Evolutionary conservation across 345 rosid genomes (phyloP), one percentile per base, ranked within the genome.

Genomic region (Eucalyptus pauciflora): DNA sequence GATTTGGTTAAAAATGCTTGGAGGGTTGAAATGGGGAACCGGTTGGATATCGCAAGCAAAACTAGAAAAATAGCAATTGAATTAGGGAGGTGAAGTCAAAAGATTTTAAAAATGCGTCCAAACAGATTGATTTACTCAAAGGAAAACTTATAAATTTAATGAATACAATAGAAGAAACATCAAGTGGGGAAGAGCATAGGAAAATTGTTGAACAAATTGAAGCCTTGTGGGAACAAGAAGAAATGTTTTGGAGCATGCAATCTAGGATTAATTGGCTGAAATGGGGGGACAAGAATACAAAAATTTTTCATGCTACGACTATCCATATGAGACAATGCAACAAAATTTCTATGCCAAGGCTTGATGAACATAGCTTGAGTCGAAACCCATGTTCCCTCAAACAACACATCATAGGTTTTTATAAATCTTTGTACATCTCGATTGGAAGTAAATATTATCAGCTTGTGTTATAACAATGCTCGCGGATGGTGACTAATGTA

Each of bases 271-370:
- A 27, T 13, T 27, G 16, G 69, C 0, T 62, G 1, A 27, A 27
- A 27, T 60, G 31, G 31, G 8, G 67, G 31, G 31, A 60, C 2
- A 60, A 60, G 8, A 12, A 60, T 27, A 60, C 31, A 5, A 60
- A 5, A 0, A 2, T 5, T 25, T 58, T 58, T 58, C 7, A 58
- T 25, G 3, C 1, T 5, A 58, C 3, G 1, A 58, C 7, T 5
- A 60, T 60, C n/a, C 4, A 60, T 1, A 60, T 12, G 14, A 60
- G 67, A 12, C 67, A 60, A 60, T 2, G 3, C 13, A 60, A 60
- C 31, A 27, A 11, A 25, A 60, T 60, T 25, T 60, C 31, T 10
- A 60, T 60, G 31, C 15, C 5, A 27, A 3, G 62, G 12, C 62
- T 56, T 9, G 62, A 56, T 56, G 62, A 56, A 56, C 62, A 56